Evolutionary conservation across 2,329 filamentous ascomycete genomes (phyloP), one percentile per base, ranked within the genome.

Genomic region (Xylariaceae sp.): DNA sequence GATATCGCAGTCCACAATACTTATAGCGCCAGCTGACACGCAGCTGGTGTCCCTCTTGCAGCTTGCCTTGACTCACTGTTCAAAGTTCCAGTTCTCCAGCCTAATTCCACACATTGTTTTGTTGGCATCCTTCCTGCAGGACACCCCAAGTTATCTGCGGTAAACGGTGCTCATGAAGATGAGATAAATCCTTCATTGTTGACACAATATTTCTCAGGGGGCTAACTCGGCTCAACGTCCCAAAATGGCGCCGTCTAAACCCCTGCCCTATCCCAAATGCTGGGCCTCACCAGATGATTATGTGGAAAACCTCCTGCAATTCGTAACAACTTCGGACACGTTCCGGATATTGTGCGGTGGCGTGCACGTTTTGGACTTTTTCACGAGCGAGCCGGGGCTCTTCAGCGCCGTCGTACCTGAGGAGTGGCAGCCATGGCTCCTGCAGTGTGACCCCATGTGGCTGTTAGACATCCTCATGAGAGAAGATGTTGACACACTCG

Each of bases 291-390:
- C 79, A 5, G 85, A 95, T 33, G 74, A 80, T 37, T 98, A 95
- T 61, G 75, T 95, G 34, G 71, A 85, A 17, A 81, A 80, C 13
- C 75, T 97, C 9, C 71, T 97, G 17, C 60, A 78, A 14, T 95
- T 97, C 54, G 76, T 81, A 2, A 80, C 80, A 5, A 80, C 78
- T 2, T 85, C 84, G 31, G 76, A 82, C 38, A 70, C 88, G 1
- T 88, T 96, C 52, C 84, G 87, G 50, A 87, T 86, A 17, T 73
- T 98, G n/a, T 95, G 88, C 58, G 92, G 92, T 38, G 89, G 90
- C n/a, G 86, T 97, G 1, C 92, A 98, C 59, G 89, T 98, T 47
- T 73, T 97, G 40, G 92, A 98, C 61, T 97, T 98, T 64, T 88
- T 96, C 66, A 96, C 88, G 2, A 78, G 79, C 29, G 78, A 88